These are phyloP conservation scores for Dothideomycetes sp. DNA, from an alignment of 2,329 filamentous ascomycete species.

Conservation along the genomic window DNA sequence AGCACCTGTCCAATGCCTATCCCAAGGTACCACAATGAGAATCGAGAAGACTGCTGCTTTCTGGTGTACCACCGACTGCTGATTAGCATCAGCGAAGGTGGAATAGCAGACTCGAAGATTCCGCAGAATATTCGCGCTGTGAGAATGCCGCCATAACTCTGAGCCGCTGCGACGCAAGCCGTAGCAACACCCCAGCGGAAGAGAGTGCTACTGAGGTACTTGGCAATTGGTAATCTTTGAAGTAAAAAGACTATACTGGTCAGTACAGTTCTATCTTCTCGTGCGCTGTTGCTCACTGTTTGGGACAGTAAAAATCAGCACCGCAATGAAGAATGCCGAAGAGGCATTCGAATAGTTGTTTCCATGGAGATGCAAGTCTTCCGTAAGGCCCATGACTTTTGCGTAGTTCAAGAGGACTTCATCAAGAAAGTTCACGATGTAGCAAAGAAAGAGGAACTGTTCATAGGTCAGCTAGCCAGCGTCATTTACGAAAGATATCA, in stretches of 20 bases:
- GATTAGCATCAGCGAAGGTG: conserved; percentile 54
- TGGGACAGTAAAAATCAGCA: conserved; percentile 48
- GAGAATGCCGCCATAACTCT: conserved; percentile 47
- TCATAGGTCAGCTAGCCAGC: too few relatives aligned
- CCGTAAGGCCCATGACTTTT: conserved; percentile 51
- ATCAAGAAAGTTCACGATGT: conserved; percentile 54
- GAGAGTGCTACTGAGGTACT: conserved; percentile 50
- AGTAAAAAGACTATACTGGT: conserved; percentile 26
- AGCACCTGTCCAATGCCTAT: conserved; percentile 62
- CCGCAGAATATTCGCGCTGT: conserved; percentile 53
- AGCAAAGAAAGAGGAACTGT: too few relatives aligned
- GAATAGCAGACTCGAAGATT: conserved; percentile 57
- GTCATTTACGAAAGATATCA: too few relatives aligned
- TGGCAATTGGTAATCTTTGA: conserved; percentile 47
- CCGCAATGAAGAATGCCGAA: conserved; percentile 52
- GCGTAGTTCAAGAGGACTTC: conserved; percentile 57
- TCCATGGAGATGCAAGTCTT: conserved; percentile 43
- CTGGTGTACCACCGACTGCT: conserved; percentile 60
- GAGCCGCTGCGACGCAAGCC: conserved; percentile 47
- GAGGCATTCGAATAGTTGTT: conserved; percentile 54
- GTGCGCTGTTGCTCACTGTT: conserved; percentile 36
- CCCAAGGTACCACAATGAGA: conserved; percentile 50
- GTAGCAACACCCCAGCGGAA: conserved; percentile 50
- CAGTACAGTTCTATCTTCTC: too few relatives aligned
- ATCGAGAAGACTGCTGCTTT: conserved; percentile 35